These are phyloP conservation scores for Secale cereale DNA, from an alignment of 176 grass and related monocot genomes.

Conservation along the genomic window DNA sequence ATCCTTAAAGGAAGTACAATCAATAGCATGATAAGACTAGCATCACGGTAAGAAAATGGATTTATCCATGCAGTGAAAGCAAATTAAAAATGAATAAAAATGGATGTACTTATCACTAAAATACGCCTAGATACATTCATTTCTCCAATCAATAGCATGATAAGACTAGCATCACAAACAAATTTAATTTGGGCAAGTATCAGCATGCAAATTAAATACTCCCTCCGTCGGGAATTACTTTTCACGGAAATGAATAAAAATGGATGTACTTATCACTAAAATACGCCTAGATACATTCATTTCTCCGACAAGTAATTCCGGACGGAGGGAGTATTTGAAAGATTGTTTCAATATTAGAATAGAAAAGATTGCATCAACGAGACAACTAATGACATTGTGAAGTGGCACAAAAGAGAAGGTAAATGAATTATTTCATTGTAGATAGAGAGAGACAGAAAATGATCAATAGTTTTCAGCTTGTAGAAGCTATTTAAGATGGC, in stretches of 20 bases:
- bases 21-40: not conserved
- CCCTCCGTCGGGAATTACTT: too few species aligned
- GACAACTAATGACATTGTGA: not conserved
- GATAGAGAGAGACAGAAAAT: not conserved
- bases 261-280: too few species aligned
- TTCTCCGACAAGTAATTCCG: too few species aligned
- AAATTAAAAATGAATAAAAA: conserved; percentile 7
- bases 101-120: too few species aligned
- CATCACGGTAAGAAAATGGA: conserved; percentile 5
- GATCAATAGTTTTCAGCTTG: not conserved
- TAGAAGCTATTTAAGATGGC: not conserved
- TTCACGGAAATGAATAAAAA: too few species aligned
- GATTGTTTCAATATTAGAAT: not conserved
- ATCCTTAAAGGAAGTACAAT: not conserved
- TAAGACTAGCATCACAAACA: too few species aligned
- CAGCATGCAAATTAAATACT: not conserved
- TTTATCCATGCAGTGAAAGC: conserved; percentile 1
- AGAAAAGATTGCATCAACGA: not conserved
- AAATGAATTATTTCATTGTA: not conserved
- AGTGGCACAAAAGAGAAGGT: not conserved
- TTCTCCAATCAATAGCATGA: too few species aligned
- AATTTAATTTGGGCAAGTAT: not conserved
- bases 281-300: too few species aligned
- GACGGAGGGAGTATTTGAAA: not conserved
- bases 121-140: too few species aligned